A percentile compares a stretch with the other conserved stretches of the same genome.
Evolutionary conservation across 2,329 filamentous ascomycete species (phyloP).

Genomic region (Gremmenia infestans): DNA sequence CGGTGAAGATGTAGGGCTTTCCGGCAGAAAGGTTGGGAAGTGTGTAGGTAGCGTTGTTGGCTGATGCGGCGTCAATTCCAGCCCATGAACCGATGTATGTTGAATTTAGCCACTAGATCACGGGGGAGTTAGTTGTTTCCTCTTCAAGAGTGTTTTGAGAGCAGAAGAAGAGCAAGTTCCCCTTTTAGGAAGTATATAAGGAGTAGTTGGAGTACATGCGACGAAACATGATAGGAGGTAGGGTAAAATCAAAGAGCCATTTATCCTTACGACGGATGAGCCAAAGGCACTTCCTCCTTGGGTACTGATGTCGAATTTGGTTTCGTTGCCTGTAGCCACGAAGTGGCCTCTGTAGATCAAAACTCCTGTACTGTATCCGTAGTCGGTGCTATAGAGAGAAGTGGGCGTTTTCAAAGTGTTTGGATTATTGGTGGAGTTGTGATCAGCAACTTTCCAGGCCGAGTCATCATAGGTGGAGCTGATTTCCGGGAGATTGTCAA

Average conservation of each 20-base stretch:
- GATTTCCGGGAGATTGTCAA: conserved; percentile 69
- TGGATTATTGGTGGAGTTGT: conserved; percentile 56
- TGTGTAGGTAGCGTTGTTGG: conserved; percentile 51
- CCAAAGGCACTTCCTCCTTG: conserved; percentile 66
- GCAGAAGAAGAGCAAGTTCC: too few species aligned
- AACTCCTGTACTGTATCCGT: conserved; percentile 66
- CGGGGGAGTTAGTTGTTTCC: too few species aligned
- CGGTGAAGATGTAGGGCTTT: conserved; percentile 56
- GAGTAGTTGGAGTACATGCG: too few species aligned
- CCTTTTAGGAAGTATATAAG: too few species aligned
- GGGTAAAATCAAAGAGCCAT: too few species aligned
- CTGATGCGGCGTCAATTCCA: conserved; percentile 46
- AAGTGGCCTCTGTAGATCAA: conserved; percentile 69
- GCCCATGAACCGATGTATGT: conserved; percentile 59
- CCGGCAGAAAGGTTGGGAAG: conserved; percentile 49
- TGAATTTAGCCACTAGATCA: conserved; percentile 51
- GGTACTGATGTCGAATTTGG: conserved; percentile 50
- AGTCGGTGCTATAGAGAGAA: conserved; percentile 65
- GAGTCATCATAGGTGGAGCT: conserved; percentile 61
- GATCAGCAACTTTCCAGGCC: conserved; percentile 57
- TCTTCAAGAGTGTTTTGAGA: too few species aligned
- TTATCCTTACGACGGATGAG: conserved; percentile 41
- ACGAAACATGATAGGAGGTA: too few species aligned
- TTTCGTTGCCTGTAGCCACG: conserved; percentile 55
- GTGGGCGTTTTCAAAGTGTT: conserved; percentile 54